Conservation (phyloP, 2,329 filamentous ascomycete genomes). For the Ceratocystis ficicola region DNA sequence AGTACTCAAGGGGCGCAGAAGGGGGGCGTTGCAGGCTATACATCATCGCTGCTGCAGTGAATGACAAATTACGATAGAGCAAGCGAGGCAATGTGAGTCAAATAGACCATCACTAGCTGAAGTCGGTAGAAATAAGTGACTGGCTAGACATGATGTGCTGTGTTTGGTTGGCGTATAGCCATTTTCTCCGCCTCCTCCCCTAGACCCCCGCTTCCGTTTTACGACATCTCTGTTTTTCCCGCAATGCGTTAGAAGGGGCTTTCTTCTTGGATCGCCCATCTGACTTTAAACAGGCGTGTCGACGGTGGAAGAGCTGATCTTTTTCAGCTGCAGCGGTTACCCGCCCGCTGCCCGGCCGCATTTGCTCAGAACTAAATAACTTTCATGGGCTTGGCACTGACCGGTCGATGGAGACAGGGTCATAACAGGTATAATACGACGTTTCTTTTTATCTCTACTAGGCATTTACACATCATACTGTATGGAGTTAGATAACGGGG, state of each 20-base stretch:
- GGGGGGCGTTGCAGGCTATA: neutral
- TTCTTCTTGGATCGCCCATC: too few species aligned
- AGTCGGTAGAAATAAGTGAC: neutral
- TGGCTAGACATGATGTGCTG: neutral
- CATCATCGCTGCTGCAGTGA: neutral
- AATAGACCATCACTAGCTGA: neutral
- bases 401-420: neutral
- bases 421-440: neutral
- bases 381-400: conserved; percentile 1
- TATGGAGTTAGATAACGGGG: too few species aligned
- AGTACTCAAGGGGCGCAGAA: too few species aligned
- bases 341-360: neutral
- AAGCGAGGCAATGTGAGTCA: neutral
- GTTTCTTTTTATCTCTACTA: neutral
- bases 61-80: conserved; percentile 7
- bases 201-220: neutral
- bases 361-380: neutral
- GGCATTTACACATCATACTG: too few species aligned
- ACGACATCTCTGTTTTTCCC: neutral
- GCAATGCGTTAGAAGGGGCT: too few species aligned
- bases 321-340: conserved; percentile 3
- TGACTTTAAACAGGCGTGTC: neutral
- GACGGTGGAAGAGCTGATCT: neutral
- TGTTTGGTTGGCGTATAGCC: neutral
- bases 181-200: neutral